Evolutionary conservation across 2,329 filamentous ascomycete species (phyloP), one percentile per base, ranked within the genome.

Genomic region (Fusarium nematophilum): DNA sequence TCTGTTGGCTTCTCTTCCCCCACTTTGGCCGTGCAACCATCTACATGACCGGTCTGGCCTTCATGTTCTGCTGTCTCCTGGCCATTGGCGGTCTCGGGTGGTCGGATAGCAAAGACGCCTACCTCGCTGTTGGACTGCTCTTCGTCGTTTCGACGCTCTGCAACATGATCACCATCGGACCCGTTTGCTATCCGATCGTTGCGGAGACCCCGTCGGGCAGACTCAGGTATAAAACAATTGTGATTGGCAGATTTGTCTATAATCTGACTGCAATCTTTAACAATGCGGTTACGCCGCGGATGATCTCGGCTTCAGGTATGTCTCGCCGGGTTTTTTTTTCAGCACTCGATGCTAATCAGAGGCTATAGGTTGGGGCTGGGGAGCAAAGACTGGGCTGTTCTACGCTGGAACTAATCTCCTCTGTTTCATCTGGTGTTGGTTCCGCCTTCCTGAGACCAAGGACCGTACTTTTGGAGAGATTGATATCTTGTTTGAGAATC

Each of bases 161-260:
- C 31, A 74, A 74, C 14, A 75, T 74, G 72, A 71, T 75, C 11
- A 75, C 72, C 0, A 58, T 73, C 9, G 73, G 73, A 0, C 73
- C 73, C 0, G 72, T 75, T n/a, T 73, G 73, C 33, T 78, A 78
- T 65, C 73, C 73, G 3, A 72, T 78, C 18, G 73, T 78, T 0
- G 67, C 76, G 2, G 76, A 78, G 63, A 70, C 74, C 2, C 78
- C 79, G 0, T 80, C 79, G 0, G 76, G 74, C 2, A 72, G 79
- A 10, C 72, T 83, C 2, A 72, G 78, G 8, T 73, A 76, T 26
- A 79, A 81, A 69, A 81, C 79, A 0, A 77, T 82, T 1, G 76
- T 78, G 2, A 67, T 83, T 9, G 76, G 78, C 0, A 66, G 79
- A 7, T 75, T 75, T 34, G 67, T 75, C 5, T 81, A 81, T 62